phyloP scores from a whole-genome alignment of 257 asterid species.

The Phtheirospermum japonicum region DNA sequence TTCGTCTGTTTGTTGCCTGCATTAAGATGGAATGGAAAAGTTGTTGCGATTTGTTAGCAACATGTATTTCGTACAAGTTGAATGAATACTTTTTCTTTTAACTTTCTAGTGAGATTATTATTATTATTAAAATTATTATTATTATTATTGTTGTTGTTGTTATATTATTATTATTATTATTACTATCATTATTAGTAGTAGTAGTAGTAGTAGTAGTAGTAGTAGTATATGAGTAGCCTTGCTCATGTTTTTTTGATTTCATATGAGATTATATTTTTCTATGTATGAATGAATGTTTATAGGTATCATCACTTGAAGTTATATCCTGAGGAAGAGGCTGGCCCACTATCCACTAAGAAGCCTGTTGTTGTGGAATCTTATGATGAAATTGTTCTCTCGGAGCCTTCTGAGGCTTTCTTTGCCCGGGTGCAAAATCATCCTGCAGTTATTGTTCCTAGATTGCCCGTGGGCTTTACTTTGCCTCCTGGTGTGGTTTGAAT shows the following conservation, averaged over 20 bases:
- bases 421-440: constrained; percentile 77
- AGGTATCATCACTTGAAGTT: constrained; percentile 89
- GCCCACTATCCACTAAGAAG: constrained; percentile 67
- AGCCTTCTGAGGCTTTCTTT: constrained; percentile 76
- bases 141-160: no score
- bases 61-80: no score
- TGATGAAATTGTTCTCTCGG: constrained; percentile 80
- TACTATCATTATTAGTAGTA: no score
- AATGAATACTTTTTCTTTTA: not conserved
- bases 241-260: not conserved
- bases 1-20: no score
- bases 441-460: constrained; percentile 70
- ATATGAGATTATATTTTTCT: not conserved
- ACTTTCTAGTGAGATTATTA: no score
- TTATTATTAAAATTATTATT: no score
- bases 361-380: constrained; percentile 83
- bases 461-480: constrained; percentile 51
- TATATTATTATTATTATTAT: no score
- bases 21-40: no score
- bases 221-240: no score
- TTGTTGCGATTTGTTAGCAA: no score
- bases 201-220: no score
- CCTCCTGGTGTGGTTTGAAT: constrained; percentile 57
- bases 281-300: constrained; percentile 23
- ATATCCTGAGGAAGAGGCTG: constrained; percentile 82